Evolutionary conservation across 1,284 basidiomycete species (phyloP).

Genomic region (Athelia psychrophila): DNA sequence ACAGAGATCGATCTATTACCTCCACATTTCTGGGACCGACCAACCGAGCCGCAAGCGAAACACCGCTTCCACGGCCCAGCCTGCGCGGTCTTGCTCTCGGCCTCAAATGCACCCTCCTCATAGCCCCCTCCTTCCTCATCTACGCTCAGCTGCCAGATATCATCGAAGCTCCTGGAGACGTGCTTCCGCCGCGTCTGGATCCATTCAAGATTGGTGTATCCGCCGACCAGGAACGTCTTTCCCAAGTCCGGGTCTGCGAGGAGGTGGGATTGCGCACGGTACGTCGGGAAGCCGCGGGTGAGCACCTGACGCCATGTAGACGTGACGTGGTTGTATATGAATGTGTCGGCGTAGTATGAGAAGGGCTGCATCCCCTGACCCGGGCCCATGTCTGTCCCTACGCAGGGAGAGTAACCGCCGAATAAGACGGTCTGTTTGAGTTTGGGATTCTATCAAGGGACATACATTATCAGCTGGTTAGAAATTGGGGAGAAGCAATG

Average conservation of each 20-base stretch:
- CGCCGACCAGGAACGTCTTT: conserved; percentile 35
- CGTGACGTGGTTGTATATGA: conserved; percentile 22
- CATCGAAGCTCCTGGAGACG: conserved; percentile 29
- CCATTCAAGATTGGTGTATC: conserved; percentile 34
- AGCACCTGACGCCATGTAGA: conserved; percentile 26
- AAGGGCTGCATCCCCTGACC: conserved; percentile 15
- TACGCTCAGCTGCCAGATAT: conserved; percentile 37
- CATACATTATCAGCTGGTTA: neutral
- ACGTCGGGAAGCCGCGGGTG: conserved; percentile 31
- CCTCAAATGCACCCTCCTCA: conserved; percentile 30
- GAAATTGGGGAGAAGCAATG: neutral
- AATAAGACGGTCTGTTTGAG: conserved; percentile 35
- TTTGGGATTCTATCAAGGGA: conserved; percentile 27
- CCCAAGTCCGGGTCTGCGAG: conserved; percentile 30
- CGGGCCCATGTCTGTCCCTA: conserved; percentile 21
- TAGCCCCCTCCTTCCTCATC: conserved; percentile 33
- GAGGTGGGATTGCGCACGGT: conserved; percentile 25
- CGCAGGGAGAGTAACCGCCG: conserved; percentile 34
- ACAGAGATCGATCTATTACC: conserved; percentile 22
- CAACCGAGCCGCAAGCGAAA: conserved; percentile 34
- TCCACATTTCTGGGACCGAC: conserved; percentile 37
- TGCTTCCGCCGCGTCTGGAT: conserved; percentile 24
- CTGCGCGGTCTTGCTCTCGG: conserved; percentile 33
- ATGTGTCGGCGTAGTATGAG: conserved; percentile 36
- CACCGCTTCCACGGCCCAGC: conserved; percentile 40